phyloP scores from a whole-genome alignment of 2,329 filamentous ascomycete genomes.

The Colletotrichum liaoningense region DNA sequence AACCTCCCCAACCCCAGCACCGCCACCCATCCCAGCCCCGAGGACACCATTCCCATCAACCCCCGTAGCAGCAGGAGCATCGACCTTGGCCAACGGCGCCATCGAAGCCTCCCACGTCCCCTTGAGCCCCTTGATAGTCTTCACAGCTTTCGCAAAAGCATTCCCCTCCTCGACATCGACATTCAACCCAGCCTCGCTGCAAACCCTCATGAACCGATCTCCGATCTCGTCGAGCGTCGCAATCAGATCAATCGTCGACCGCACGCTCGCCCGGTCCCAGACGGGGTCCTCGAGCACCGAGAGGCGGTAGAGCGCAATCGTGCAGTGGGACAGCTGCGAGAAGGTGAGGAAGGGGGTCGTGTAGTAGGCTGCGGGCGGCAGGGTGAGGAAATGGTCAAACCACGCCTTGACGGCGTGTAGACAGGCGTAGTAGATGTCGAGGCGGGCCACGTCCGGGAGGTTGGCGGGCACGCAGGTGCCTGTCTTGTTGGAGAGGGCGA shows the following conservation, averaged over 20 bases:
- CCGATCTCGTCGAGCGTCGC: constrained; percentile 42
- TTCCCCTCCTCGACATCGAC: constrained; percentile 43
- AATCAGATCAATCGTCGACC: constrained; percentile 47
- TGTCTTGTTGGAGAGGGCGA: constrained; percentile 38
- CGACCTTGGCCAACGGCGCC: constrained; percentile 24
- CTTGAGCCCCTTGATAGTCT: constrained; percentile 48
- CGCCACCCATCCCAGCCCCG: background rate
- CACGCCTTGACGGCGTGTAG: constrained; percentile 42
- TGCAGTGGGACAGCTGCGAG: constrained; percentile 47
- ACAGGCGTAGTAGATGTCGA: constrained; percentile 44
- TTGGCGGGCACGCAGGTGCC: constrained; percentile 31
- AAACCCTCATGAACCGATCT: constrained; percentile 19
- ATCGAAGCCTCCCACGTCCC: constrained; percentile 50
- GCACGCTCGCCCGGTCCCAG: constrained; percentile 50
- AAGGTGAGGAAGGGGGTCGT: constrained; percentile 48
- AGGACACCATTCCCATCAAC: background rate
- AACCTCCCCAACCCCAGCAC: constrained; percentile 11
- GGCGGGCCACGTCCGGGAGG: constrained; percentile 38
- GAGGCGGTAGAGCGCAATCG: constrained; percentile 47
- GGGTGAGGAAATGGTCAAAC: constrained; percentile 46
- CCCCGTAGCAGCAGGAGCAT: constrained; percentile 13
- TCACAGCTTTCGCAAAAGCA: constrained; percentile 47
- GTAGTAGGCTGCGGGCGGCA: constrained; percentile 42
- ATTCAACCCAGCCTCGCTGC: constrained; percentile 6
- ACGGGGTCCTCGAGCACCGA: constrained; percentile 48